These are phyloP conservation scores for Monosporozyma aerobia DNA, from an alignment of 805 yeast species.

Conservation along the genomic window DNA sequence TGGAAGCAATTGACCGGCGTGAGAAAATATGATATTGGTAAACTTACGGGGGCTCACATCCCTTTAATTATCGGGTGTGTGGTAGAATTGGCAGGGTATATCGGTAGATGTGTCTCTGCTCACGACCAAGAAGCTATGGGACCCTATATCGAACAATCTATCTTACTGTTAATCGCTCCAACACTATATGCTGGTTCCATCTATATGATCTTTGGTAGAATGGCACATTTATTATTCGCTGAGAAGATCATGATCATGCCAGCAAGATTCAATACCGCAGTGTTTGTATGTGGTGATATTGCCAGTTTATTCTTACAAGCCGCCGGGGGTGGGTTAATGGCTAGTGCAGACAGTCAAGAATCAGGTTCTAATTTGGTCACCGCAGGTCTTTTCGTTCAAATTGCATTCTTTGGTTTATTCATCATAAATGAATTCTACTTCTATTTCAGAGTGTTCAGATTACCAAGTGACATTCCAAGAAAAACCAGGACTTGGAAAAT, in stretches of 20 bases:
- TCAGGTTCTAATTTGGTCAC: constrained; percentile 20
- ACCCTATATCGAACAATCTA: constrained; percentile 22
- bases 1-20: background rate
- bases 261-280: constrained; percentile 17
- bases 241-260: constrained; percentile 15
- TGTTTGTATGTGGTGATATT: constrained; percentile 29
- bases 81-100: constrained; percentile 23
- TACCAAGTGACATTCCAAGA: constrained; percentile 1
- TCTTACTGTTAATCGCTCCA: constrained; percentile 27
- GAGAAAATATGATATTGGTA: background rate
- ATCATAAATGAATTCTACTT: constrained; percentile 14
- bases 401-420: constrained; percentile 26
- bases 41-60: constrained; percentile 8
- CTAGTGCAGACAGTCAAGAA: background rate
- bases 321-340: constrained; percentile 28
- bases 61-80: constrained; percentile 24
- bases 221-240: constrained; percentile 15
- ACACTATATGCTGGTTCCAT: constrained; percentile 27
- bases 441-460: constrained; percentile 5
- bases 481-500: constrained; percentile 9
- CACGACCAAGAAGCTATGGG: constrained; percentile 4
- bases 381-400: constrained; percentile 28
- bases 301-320: constrained; percentile 26
- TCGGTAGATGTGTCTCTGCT: constrained; percentile 16
- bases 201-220: constrained; percentile 27